These are phyloP conservation scores for Lipomyces spencermartinsiae DNA, from an alignment of 805 yeast species.

Conservation along the genomic window DNA sequence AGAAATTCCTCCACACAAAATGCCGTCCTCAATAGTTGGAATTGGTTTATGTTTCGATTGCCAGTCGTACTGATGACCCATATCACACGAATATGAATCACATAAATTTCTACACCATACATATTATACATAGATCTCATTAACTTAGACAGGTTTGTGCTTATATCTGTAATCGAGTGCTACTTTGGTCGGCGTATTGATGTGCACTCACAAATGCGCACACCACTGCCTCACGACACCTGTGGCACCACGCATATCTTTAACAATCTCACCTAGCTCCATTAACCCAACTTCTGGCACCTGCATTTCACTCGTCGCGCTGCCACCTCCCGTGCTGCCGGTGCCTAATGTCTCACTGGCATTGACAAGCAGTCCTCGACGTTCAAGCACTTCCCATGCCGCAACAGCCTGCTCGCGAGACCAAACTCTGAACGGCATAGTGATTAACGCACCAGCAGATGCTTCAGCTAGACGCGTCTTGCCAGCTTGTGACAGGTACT, in stretches of 20 bases:
- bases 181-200: no score
- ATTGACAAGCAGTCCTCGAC: slow-evolving; percentile 55
- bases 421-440: slow-evolving; percentile 58
- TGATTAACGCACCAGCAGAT: slow-evolving; percentile 53
- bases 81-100: no score
- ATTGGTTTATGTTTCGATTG: no score
- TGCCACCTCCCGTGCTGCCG: slow-evolving; percentile 19
- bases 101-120: background rate
- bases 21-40: no score
- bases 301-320: slow-evolving; percentile 19
- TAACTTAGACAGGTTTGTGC: no score
- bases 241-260: slow-evolving; percentile 1
- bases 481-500: slow-evolving; percentile 54
- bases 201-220: background rate
- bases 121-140: no score
- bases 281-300: slow-evolving; percentile 21
- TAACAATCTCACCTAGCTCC: slow-evolving; percentile 14
- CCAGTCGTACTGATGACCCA: no score
- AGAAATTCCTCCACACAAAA: no score
- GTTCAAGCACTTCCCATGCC: slow-evolving; percentile 75
- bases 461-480: slow-evolving; percentile 41
- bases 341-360: background rate
- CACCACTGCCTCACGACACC: slow-evolving; percentile 15
- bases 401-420: slow-evolving; percentile 63
- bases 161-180: no score